Percentiles rank a stretch among this genome's conserved stretches.
Evolutionary conservation across 768 basidiomycete genomes (phyloP).

Genomic region (Suillus discolor): DNA sequence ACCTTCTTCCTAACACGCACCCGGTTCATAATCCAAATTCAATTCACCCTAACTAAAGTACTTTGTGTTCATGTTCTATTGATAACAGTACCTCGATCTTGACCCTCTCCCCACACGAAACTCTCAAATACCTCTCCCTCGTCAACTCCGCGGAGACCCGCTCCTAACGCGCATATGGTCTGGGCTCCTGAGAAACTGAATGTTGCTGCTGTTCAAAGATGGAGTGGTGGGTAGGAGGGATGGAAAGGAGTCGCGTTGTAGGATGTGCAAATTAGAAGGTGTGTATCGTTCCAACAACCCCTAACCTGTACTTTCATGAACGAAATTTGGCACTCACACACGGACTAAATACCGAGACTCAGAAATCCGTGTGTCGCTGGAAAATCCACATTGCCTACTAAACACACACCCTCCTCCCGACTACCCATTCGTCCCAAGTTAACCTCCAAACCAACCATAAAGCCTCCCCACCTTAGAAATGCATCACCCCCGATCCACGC

Average conservation of each 20-base stretch:
- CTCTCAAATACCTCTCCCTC: conserved; percentile 66
- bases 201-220: conserved; percentile 62
- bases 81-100: conserved; percentile 56
- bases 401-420: neutral
- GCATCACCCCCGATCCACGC: conserved; percentile 52
- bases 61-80: neutral
- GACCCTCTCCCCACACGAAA: conserved; percentile 67
- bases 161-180: conserved; percentile 82
- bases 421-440: neutral
- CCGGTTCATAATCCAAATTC: neutral
- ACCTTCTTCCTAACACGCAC: too few relatives aligned
- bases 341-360: neutral
- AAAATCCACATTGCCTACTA: neutral
- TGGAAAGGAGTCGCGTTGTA: conserved; percentile 69
- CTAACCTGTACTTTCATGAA: neutral
- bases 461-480: conserved; percentile 25
- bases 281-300: neutral
- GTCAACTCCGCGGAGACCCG: conserved; percentile 54
- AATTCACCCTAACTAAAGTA: conserved; percentile 9
- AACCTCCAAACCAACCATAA: conserved; percentile 14
- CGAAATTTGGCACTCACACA: neutral
- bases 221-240: conserved; percentile 50
- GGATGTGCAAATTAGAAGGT: conserved; percentile 62
- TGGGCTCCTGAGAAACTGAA: conserved; percentile 80
- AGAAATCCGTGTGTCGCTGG: neutral